A percentile compares a stretch with the other conserved stretches of the same genome.
These are phyloP conservation scores for Alternaria sp. DNA, from an alignment of 2,329 filamentous ascomycete species.

Conservation along the genomic window DNA sequence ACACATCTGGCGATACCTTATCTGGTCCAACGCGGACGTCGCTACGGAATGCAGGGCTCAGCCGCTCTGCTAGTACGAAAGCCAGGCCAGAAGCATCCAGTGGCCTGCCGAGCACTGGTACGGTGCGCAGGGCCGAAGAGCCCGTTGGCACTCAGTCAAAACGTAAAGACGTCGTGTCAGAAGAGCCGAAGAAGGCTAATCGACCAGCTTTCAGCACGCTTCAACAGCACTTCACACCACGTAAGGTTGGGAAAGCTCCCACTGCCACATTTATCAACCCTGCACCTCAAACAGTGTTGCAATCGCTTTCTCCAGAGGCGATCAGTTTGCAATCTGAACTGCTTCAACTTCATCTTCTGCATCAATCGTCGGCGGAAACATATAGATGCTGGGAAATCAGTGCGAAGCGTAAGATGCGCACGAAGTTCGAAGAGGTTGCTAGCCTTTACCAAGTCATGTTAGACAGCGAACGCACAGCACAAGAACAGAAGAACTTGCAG, in stretches of 20 bases:
- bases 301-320: conserved; percentile 38
- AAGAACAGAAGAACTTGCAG: conserved; percentile 46
- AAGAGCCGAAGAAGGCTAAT: conserved; percentile 30
- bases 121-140: conserved; percentile 20
- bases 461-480: conserved; percentile 43
- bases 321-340: conserved; percentile 45
- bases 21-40: conserved; percentile 20
- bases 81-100: conserved; percentile 22
- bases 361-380: conserved; percentile 31
- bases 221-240: conserved; percentile 50
- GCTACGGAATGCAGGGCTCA: conserved; percentile 31
- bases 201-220: conserved; percentile 47
- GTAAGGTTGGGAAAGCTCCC: conserved; percentile 44
- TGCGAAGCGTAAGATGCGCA: conserved; percentile 37
- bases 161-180: conserved; percentile 25
- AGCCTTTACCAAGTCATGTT: conserved; percentile 43
- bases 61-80: conserved; percentile 34
- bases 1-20: conserved; percentile 13
- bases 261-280: conserved; percentile 46
- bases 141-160: conserved; percentile 12
- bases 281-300: conserved; percentile 22
- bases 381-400: conserved; percentile 41
- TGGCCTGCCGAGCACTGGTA: conserved; percentile 8
- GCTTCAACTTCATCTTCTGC: conserved; percentile 48
- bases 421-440: conserved; percentile 48